A percentile compares a stretch with the other conserved stretches of the same genome.
These are phyloP conservation scores for Clohesyomyces aquaticus DNA, from an alignment of 495 filamentous ascomycete genomes.

Conservation along the genomic window DNA sequence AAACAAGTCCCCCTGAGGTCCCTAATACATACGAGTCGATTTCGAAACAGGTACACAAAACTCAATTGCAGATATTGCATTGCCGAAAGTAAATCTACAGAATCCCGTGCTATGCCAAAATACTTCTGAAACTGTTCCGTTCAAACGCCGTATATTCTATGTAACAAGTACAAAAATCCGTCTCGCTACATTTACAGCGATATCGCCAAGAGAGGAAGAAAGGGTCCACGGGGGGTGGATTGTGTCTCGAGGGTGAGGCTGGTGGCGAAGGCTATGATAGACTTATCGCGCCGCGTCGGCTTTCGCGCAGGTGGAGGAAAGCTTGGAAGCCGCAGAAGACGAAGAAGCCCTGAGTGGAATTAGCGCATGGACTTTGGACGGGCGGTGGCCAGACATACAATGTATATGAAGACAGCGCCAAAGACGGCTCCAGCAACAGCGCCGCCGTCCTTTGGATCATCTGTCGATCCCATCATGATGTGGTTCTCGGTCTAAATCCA, in stretches of 20 bases:
- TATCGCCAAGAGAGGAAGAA: neutral
- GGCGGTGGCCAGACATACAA: slow-evolving; percentile 65
- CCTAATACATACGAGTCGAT: too few species aligned
- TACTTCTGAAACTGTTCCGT: neutral
- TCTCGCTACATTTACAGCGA: neutral
- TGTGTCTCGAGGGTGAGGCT: neutral
- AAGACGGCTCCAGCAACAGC: slow-evolving; percentile 83
- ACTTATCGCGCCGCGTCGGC: slow-evolving; percentile 79
- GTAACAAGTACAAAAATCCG: slow-evolving; percentile 15
- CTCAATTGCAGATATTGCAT: neutral
- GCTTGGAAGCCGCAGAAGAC: slow-evolving; percentile 89
- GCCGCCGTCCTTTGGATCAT: slow-evolving; percentile 67
- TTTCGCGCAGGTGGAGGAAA: slow-evolving; percentile 74
- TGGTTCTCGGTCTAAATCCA: slow-evolving; percentile 73
- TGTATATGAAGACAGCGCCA: slow-evolving; percentile 81
- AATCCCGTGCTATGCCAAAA: neutral
- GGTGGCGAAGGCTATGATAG: slow-evolving; percentile 50
- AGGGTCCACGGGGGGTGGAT: neutral
- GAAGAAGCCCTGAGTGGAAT: slow-evolving; percentile 69
- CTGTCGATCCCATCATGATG: slow-evolving; percentile 73
- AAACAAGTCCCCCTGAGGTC: too few species aligned
- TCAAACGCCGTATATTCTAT: slow-evolving; percentile 11
- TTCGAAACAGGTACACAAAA: neutral
- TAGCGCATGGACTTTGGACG: slow-evolving; percentile 10
- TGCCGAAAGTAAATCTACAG: neutral